A percentile compares a stretch with the other conserved stretches of the same genome.
phyloP scores from a whole-genome alignment of 2,329 filamentous ascomycete species.

The Hypoxylon sp. region DNA sequence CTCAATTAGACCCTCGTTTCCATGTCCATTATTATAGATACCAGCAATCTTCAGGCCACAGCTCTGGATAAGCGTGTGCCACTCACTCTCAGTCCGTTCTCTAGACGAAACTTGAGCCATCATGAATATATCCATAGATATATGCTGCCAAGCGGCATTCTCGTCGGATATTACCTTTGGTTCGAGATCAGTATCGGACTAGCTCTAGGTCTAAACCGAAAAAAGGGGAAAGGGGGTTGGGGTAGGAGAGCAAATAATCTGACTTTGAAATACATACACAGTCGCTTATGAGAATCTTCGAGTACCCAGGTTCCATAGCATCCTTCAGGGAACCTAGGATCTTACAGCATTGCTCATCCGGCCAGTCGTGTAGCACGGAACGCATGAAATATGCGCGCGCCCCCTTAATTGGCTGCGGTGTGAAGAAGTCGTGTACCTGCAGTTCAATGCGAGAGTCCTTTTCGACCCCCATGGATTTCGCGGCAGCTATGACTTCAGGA shows the following conservation, averaged over 20 bases:
- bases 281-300: constrained; percentile 39
- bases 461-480: background rate
- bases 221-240: too few relatives aligned
- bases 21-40: constrained; percentile 3
- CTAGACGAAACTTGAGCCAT: constrained; percentile 34
- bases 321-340: constrained; percentile 55
- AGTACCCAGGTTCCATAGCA: constrained; percentile 46
- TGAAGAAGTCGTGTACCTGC: constrained; percentile 50
- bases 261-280: too few relatives aligned
- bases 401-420: constrained; percentile 47
- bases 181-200: constrained; percentile 1
- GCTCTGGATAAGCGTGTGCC: constrained; percentile 32
- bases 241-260: too few relatives aligned
- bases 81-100: constrained; percentile 43
- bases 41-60: constrained; percentile 1
- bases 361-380: constrained; percentile 58
- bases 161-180: constrained; percentile 37
- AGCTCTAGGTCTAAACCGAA: too few relatives aligned
- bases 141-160: constrained; percentile 40
- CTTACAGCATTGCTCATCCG: constrained; percentile 51
- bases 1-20: constrained; percentile 3
- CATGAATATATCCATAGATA: constrained; percentile 43
- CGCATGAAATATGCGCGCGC: constrained; percentile 58
- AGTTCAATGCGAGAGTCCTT: background rate
- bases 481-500: background rate